Evolutionary conservation across 345 rosid genomes (phyloP).

Genomic region (Chamaenerion angustifolium): DNA sequence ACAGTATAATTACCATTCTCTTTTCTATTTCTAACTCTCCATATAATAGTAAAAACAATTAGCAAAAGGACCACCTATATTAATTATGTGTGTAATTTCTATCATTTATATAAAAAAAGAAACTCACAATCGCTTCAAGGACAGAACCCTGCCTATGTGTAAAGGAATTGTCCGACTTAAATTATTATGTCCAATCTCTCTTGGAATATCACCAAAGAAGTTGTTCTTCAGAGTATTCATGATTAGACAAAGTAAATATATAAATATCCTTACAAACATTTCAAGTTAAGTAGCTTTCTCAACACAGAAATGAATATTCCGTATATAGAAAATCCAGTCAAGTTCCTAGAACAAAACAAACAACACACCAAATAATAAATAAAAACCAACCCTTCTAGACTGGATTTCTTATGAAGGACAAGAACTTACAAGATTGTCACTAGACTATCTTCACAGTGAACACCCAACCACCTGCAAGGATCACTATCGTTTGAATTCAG

Average conservation of each 20-base stretch:
- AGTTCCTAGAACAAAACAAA: conserved; percentile 31
- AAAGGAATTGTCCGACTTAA: conserved; percentile 54
- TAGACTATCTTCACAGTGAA: no score
- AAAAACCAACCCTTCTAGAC: no score
- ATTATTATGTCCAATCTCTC: conserved; percentile 51
- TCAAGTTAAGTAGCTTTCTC: conserved; percentile 47
- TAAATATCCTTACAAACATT: conserved; percentile 45
- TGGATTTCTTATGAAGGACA: no score
- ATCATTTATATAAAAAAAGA: not conserved
- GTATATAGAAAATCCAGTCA: conserved; percentile 42
- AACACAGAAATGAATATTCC: conserved; percentile 65
- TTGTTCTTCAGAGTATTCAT: conserved; percentile 22
- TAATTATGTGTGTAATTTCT: not conserved
- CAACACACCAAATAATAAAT: no score
- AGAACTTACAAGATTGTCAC: no score
- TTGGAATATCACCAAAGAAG: conserved; percentile 55
- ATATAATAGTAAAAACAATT: no score
- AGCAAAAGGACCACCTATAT: no score
- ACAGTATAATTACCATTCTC: no score
- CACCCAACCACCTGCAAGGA: no score
- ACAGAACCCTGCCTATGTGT: conserved; percentile 27
- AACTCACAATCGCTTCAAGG: conserved; percentile 65
- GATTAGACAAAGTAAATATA: not conserved
- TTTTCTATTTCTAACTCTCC: no score
- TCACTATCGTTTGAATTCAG: no score